Evolutionary conservation across 495 filamentous ascomycete species (phyloP), one percentile per base, ranked within the genome.

Genomic region (Lineolata rhizophorae): DNA sequence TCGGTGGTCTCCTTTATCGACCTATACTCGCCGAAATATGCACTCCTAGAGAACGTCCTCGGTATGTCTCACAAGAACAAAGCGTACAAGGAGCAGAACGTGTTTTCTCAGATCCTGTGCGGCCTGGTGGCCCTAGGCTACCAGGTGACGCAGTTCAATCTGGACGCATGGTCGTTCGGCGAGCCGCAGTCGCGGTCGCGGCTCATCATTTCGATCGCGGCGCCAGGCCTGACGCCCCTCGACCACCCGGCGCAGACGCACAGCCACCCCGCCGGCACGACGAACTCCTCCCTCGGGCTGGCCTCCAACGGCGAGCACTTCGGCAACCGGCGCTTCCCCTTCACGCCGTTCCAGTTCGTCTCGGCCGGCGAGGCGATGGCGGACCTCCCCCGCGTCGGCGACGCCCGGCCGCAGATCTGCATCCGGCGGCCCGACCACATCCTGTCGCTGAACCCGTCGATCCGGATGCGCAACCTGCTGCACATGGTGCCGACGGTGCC

Each of bases 1-100:
- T 74, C 74, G 0, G 73, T 81, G n/a, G 65, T 69, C 3, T 58
- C 78, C 0, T 77, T 62, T 35, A 53, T 82, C 3, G 78, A 83
- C 35, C 56, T 81, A 10, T 82, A 76, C 39, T 59, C 69, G 0
- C 78, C 78, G 0, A 58, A 65, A 17, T 81, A 76, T 45, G 74
- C 65, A 10, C 26, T 83, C 0, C 53, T 84, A 3, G 77, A 84
- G 48, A 84, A 84, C 37, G 77, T 84, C 0, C 41, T 58, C 2
- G 49, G 41, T 1, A 76, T 84, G 50, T 58, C 75, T 0, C 53
- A 19, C 18, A 34, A 22, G 51, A 28, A 39, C 32, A 21, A 45
- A 41, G 18, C 43, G 48, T 22, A 47, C 50, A 11, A 49, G 22
- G 34, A 57, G 3, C 49, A 67, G 12, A 74, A 76, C 38, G 58